A percentile compares a stretch with the other conserved stretches of the same genome.
phyloP scores from a whole-genome alignment of 2,329 filamentous ascomycete genomes.

The Metarhizium robertsii region DNA sequence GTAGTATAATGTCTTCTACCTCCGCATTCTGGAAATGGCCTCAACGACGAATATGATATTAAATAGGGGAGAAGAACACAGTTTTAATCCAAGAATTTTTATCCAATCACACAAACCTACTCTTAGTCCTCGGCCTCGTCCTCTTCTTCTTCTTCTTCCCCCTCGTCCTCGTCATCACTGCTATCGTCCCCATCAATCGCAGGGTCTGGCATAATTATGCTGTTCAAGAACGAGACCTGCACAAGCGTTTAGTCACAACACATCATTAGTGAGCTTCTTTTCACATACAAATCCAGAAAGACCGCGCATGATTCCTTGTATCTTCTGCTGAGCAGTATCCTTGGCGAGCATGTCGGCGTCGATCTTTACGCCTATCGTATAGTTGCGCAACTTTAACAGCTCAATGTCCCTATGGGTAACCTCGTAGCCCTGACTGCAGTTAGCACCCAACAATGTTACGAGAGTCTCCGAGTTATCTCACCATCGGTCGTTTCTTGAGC shows the following conservation, averaged over 20 bases:
- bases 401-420: slow-evolving; percentile 70
- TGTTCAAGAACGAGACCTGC: slow-evolving; percentile 65
- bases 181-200: slow-evolving; percentile 32
- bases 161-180: slow-evolving; percentile 24
- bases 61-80: neutral
- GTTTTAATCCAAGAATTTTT: neutral
- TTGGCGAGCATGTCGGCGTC: slow-evolving; percentile 55
- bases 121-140: slow-evolving; percentile 3
- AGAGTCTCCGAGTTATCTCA: slow-evolving; percentile 27
- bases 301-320: slow-evolving; percentile 54
- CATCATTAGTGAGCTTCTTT: neutral
- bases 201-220: slow-evolving; percentile 63
- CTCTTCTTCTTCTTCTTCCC: slow-evolving; percentile 8
- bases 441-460: neutral
- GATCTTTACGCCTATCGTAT: slow-evolving; percentile 60
- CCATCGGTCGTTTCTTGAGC: slow-evolving; percentile 80
- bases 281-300: slow-evolving; percentile 66
- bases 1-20: neutral
- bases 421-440: slow-evolving; percentile 53
- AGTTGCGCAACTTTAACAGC: slow-evolving; percentile 71
- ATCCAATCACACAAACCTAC: neutral
- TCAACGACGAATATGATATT: neutral
- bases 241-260: neutral
- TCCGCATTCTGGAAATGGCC: neutral
- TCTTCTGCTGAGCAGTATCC: slow-evolving; percentile 52